Evolutionary conservation across 2,329 filamentous ascomycete genomes (phyloP), one percentile per base, ranked within the genome.

Genomic region (Drechmeria coniospora): DNA sequence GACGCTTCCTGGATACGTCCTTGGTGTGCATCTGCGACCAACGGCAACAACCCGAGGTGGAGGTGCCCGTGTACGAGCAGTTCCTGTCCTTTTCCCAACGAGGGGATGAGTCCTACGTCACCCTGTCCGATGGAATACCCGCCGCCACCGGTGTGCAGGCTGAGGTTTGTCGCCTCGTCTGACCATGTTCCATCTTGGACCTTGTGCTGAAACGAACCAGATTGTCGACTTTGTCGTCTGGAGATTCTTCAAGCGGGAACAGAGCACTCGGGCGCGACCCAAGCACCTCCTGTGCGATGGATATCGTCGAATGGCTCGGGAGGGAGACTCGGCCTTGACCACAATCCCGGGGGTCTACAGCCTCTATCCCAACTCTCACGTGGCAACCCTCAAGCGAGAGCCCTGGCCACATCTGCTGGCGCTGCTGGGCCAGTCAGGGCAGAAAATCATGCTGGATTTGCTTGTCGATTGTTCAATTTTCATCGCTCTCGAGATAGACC

Each of bases 281-380:
- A 66, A 69, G 27, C 81, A 94, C 53, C 44, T 93, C 5, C 65
- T 98, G 4, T 86, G 82, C 40, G 77, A 92, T 58, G 87, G 87
- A 15, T 92, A 76, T 41, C 71, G 77, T 41, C 69, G 63, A 38
- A 47, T 54, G 15, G 38, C 39, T 19, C 45, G 39, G 18, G 52
- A 48, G 15, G 42, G 36, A 5, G 43, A 44, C 5, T 37, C 47
- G 9, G 33, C 31, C 2, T 35, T 35, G 7, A 59, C 59, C 19
- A 48, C 40, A 6, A 74, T 90, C 23, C 76, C 74, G 0, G 82
- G 79, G 0, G 44, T 92, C 6, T 65, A 67, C 32, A 63, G 61
- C 8, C 56, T 65, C 6, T 69, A 74, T 38, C 67, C 68, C 1
- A 94, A 93, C 42, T 65, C 66, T 20, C 71, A 81, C 49, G 75